Evolutionary conservation across 352 stramenopile genomes (phyloP).

Genomic region (Hyaloperonospora arabidopsidis): DNA sequence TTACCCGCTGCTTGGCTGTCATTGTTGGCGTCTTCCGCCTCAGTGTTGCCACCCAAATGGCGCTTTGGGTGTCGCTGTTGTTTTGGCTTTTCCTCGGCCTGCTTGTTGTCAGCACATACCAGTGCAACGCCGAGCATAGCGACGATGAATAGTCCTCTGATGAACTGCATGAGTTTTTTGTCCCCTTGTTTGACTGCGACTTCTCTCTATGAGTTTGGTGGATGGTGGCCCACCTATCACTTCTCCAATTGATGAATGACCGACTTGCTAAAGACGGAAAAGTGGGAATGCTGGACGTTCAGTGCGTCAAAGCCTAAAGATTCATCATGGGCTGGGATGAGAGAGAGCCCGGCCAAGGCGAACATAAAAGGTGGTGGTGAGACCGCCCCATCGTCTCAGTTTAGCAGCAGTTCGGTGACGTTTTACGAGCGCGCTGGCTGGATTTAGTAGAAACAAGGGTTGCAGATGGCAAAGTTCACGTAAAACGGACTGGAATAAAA

Average conservation of each 20-base stretch:
- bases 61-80: too few species aligned
- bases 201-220: neutral
- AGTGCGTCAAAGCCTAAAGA: slow-evolving; percentile 1
- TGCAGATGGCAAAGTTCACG: too few species aligned
- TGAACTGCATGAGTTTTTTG: slow-evolving; percentile 18
- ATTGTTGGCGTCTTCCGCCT: too few species aligned
- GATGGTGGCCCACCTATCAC: neutral
- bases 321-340: slow-evolving; percentile 2
- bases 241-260: neutral
- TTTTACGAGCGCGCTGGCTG: too few species aligned
- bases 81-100: slow-evolving; percentile 6
- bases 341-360: neutral
- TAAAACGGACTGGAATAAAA: too few species aligned
- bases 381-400: too few species aligned
- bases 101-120: slow-evolving; percentile 13
- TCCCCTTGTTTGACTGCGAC: neutral
- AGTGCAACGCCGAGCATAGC: slow-evolving; percentile 16
- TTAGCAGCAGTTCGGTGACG: too few species aligned
- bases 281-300: neutral
- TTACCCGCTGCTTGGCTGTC: neutral
- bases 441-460: too few species aligned
- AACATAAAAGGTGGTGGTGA: too few species aligned
- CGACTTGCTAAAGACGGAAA: too few species aligned
- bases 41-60: too few species aligned
- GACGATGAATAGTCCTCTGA: slow-evolving; percentile 24